Evolutionary conservation across 345 rosid genomes (phyloP).

Genomic region (Eucalyptus decipiens): DNA sequence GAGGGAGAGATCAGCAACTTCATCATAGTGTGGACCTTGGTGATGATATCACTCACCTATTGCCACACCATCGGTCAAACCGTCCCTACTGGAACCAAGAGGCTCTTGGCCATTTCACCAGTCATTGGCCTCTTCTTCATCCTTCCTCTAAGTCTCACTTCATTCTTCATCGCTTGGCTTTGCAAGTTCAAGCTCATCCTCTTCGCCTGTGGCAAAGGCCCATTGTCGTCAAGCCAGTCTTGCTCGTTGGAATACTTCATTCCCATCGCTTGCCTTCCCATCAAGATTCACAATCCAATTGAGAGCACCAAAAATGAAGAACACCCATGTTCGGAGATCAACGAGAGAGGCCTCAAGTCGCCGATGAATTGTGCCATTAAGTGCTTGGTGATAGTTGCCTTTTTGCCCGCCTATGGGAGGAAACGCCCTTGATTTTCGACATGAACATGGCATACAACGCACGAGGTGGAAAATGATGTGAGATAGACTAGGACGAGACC

Average conservation of each 20-base stretch:
- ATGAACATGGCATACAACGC: neutral
- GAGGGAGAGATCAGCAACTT: slow-evolving; percentile 1
- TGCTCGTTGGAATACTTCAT: slow-evolving; percentile 27
- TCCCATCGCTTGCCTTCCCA: slow-evolving; percentile 41
- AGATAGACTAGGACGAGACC: neutral
- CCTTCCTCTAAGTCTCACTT: slow-evolving; percentile 5
- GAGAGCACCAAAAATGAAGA: neutral
- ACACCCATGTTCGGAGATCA: neutral
- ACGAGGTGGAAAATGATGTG: neutral
- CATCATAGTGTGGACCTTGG: slow-evolving; percentile 5
- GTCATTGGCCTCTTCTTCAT: slow-evolving; percentile 7
- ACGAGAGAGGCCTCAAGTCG: neutral
- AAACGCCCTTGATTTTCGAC: neutral
- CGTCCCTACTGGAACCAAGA: neutral
- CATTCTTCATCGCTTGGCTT: slow-evolving; percentile 15
- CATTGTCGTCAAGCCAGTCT: slow-evolving; percentile 1
- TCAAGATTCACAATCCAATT: slow-evolving; percentile 20
- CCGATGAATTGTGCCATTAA: too few species aligned
- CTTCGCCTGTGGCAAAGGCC: slow-evolving; percentile 15
- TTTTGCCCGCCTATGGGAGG: too few species aligned
- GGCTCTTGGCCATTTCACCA: slow-evolving; percentile 7
- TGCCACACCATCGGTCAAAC: neutral
- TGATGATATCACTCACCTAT: neutral
- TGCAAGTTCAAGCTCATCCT: slow-evolving; percentile 16
- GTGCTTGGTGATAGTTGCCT: too few species aligned